Evolutionary conservation across 2,329 filamentous ascomycete genomes (phyloP).

Genomic region (Fusarium domesticum): DNA sequence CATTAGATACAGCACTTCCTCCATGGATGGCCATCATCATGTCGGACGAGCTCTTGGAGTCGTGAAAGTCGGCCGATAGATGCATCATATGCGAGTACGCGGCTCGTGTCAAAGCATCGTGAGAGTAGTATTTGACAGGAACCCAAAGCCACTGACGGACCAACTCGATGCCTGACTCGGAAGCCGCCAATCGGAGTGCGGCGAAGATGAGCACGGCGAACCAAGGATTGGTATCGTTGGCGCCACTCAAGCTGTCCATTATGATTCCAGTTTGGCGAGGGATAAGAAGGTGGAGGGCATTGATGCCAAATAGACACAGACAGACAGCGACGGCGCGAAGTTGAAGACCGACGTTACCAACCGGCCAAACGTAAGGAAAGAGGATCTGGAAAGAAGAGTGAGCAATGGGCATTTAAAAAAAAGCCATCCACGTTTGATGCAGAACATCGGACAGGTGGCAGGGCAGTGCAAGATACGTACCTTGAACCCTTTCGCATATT

Average conservation of each 20-base stretch:
- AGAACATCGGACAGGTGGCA: neutral
- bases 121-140: conserved; percentile 56
- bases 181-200: conserved; percentile 49
- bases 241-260: conserved; percentile 62
- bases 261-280: conserved; percentile 81
- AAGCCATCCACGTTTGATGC: neutral
- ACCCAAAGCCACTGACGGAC: conserved; percentile 56
- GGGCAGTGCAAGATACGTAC: conserved; percentile 34
- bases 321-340: conserved; percentile 64
- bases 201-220: conserved; percentile 52
- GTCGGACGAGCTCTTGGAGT: conserved; percentile 58
- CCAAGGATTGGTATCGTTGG: conserved; percentile 49
- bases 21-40: conserved; percentile 56
- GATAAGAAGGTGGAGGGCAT: conserved; percentile 71
- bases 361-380: conserved; percentile 76
- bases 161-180: conserved; percentile 53
- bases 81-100: conserved; percentile 60
- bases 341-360: conserved; percentile 63
- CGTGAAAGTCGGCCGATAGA: conserved; percentile 60
- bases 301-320: conserved; percentile 65
- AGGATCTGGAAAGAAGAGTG: conserved; percentile 53
- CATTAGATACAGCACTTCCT: conserved; percentile 51
- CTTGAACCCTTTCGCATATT: conserved; percentile 71
- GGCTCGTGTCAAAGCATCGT: conserved; percentile 51
- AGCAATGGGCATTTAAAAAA: too few species aligned